Evolutionary conservation across 2,329 filamentous ascomycete species (phyloP).

Genomic region (Ophiobolus disseminans): DNA sequence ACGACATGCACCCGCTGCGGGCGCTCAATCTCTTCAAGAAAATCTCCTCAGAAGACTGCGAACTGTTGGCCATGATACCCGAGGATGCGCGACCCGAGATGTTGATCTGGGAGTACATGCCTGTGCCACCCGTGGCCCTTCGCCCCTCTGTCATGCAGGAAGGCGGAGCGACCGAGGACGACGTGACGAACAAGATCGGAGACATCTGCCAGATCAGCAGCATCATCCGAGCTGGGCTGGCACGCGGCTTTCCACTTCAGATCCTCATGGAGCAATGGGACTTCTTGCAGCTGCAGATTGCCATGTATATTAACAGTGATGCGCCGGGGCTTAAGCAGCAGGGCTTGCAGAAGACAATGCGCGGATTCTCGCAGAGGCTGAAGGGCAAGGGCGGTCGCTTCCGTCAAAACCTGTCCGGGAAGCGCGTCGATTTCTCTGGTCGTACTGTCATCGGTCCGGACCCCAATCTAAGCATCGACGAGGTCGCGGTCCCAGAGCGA

Average conservation of each 20-base stretch:
- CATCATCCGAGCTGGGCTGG: slow-evolving; percentile 80
- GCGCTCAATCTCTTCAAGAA: slow-evolving; percentile 91
- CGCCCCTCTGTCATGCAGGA: slow-evolving; percentile 94
- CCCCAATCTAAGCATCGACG: slow-evolving; percentile 89
- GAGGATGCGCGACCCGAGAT: slow-evolving; percentile 89
- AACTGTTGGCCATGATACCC: slow-evolving; percentile 87
- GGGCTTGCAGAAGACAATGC: slow-evolving; percentile 84
- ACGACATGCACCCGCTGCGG: slow-evolving; percentile 88
- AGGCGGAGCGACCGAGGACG: slow-evolving; percentile 91
- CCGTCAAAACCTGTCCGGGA: slow-evolving; percentile 94
- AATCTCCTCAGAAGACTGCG: slow-evolving; percentile 84
- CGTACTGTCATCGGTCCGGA: slow-evolving; percentile 98
- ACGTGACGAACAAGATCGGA: slow-evolving; percentile 94
- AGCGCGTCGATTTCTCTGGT: slow-evolving; percentile 97
- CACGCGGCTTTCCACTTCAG: slow-evolving; percentile 82
- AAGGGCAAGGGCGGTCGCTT: slow-evolving; percentile 99
- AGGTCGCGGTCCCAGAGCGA: slow-evolving; percentile 88
- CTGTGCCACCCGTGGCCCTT: slow-evolving; percentile 92
- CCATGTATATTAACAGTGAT: slow-evolving; percentile 98
- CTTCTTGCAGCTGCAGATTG: slow-evolving; percentile 91
- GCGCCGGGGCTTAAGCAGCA: slow-evolving; percentile 90
- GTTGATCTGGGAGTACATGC: slow-evolving; percentile 97
- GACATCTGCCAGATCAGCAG: slow-evolving; percentile 95
- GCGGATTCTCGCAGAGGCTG: slow-evolving; percentile 91
- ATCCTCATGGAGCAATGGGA: slow-evolving; percentile 99